These are phyloP conservation scores for Pythium pyrilobum DNA, from an alignment of 352 stramenopile species.

Conservation along the genomic window DNA sequence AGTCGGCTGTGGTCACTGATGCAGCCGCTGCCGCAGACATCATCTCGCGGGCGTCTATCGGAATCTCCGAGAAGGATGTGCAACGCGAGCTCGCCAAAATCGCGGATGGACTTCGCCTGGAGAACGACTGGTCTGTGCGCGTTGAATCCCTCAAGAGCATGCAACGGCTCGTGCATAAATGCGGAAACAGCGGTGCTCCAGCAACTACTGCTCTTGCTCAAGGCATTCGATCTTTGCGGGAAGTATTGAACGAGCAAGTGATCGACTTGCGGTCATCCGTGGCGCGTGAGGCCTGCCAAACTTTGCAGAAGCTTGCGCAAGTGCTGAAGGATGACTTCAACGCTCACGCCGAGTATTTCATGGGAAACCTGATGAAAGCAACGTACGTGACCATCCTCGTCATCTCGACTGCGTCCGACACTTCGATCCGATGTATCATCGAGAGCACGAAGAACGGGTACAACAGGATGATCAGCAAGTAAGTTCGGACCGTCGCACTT, in stretches of 20 bases:
- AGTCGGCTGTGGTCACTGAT: conserved; percentile 7
- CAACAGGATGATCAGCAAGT: conserved; percentile 68
- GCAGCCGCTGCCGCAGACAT: neutral
- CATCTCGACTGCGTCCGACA: conserved; percentile 70
- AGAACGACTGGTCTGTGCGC: conserved; percentile 76
- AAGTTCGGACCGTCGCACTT: too few relatives aligned
- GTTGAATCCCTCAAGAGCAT: conserved; percentile 63
- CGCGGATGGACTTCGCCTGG: conserved; percentile 46
- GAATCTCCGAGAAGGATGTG: conserved; percentile 53
- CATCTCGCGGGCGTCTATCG: neutral
- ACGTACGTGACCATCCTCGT: conserved; percentile 88
- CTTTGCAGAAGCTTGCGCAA: conserved; percentile 58
- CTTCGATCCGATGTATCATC: conserved; percentile 70
- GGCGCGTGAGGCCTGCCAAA: conserved; percentile 64
- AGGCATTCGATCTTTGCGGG: conserved; percentile 47
- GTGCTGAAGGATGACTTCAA: conserved; percentile 72
- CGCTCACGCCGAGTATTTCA: conserved; percentile 61
- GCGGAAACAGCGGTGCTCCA: conserved; percentile 25
- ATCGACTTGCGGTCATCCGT: conserved; percentile 75
- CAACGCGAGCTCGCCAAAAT: conserved; percentile 51
- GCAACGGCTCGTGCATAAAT: conserved; percentile 49
- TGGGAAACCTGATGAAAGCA: conserved; percentile 68
- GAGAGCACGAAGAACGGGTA: conserved; percentile 73
- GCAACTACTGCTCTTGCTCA: conserved; percentile 26
- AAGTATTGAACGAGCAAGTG: conserved; percentile 68